Evolutionary conservation across 768 basidiomycete genomes (phyloP).

Genomic region (Neoboletus brunneissimus): DNA sequence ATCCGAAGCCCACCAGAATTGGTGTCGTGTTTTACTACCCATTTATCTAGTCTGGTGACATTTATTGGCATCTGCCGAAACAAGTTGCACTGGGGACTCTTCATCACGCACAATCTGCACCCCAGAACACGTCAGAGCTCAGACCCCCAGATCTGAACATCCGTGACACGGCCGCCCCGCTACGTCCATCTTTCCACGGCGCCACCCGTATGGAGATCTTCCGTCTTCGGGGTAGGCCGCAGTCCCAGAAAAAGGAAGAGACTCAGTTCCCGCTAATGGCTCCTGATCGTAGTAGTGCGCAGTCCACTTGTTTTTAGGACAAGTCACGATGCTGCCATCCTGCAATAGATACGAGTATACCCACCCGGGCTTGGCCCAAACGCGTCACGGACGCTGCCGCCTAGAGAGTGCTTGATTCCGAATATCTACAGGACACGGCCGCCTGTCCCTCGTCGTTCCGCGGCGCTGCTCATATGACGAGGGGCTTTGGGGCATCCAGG

Average conservation of each 20-base stretch:
- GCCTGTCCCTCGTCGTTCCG: not conserved
- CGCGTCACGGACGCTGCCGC: not conserved
- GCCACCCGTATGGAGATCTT: not conserved
- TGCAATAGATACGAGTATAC: not conserved
- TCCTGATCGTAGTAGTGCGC: not conserved
- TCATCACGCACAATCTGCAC: conserved; percentile 1
- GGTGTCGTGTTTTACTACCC: not conserved
- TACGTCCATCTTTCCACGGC: not conserved
- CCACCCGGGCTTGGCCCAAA: not conserved
- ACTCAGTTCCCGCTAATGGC: not conserved
- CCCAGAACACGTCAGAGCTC: not conserved
- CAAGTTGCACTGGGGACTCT: not conserved
- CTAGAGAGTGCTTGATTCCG: not conserved
- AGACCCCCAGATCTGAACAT: not conserved
- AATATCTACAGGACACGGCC: not conserved
- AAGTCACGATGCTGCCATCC: not conserved
- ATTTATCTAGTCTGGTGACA: not conserved
- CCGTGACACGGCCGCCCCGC: not conserved
- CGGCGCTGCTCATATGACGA: too few species aligned
- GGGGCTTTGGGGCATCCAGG: too few species aligned
- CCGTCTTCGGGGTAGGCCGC: not conserved
- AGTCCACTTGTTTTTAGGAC: not conserved
- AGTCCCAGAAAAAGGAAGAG: not conserved
- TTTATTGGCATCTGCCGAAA: too few species aligned
- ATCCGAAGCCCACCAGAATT: not conserved